A percentile compares a stretch with the other conserved stretches of the same genome.
These are phyloP conservation scores for Sistotremastrum suecicum DNA, from an alignment of 768 basidiomycete species.

Conservation along the genomic window DNA sequence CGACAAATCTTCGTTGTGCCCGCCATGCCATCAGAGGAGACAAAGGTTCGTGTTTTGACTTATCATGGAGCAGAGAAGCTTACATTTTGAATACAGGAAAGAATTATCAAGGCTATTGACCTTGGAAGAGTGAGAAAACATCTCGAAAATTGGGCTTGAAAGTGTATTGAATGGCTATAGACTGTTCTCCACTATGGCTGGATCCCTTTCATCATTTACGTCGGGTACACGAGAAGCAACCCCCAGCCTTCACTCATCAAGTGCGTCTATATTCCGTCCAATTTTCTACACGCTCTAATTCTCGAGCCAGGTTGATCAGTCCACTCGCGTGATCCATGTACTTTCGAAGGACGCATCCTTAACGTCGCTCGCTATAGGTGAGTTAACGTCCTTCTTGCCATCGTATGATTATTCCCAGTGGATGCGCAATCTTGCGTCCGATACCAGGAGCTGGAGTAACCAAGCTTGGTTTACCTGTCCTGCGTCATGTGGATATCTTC, in stretches of 20 bases:
- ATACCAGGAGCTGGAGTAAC: slow-evolving; percentile 31
- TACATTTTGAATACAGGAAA: slow-evolving; percentile 37
- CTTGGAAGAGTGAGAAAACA: slow-evolving; percentile 46
- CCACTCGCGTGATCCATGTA: slow-evolving; percentile 61
- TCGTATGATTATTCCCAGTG: slow-evolving; percentile 5
- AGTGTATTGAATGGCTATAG: slow-evolving; percentile 23
- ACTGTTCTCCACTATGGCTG: slow-evolving; percentile 88
- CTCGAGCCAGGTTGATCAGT: slow-evolving; percentile 62
- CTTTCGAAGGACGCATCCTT: slow-evolving; percentile 19
- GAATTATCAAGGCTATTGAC: slow-evolving; percentile 70
- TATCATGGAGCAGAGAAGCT: not conserved
- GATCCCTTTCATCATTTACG: slow-evolving; percentile 94
- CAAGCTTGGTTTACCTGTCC: slow-evolving; percentile 31
- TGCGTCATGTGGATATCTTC: slow-evolving; percentile 43
- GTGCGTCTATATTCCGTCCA: slow-evolving; percentile 34
- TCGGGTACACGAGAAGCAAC: slow-evolving; percentile 85
- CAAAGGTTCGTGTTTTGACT: slow-evolving; percentile 42
- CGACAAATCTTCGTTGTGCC: slow-evolving; percentile 14
- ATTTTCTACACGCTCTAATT: not conserved
- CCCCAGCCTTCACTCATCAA: slow-evolving; percentile 94
- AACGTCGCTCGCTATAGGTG: not conserved
- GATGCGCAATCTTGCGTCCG: slow-evolving; percentile 17
- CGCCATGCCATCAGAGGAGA: slow-evolving; percentile 81
- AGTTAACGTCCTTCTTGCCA: not conserved
- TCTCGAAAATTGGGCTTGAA: slow-evolving; percentile 1